phyloP scores from a whole-genome alignment of 1,139 yeast genomes.

The Kodamaea fungicola region DNA sequence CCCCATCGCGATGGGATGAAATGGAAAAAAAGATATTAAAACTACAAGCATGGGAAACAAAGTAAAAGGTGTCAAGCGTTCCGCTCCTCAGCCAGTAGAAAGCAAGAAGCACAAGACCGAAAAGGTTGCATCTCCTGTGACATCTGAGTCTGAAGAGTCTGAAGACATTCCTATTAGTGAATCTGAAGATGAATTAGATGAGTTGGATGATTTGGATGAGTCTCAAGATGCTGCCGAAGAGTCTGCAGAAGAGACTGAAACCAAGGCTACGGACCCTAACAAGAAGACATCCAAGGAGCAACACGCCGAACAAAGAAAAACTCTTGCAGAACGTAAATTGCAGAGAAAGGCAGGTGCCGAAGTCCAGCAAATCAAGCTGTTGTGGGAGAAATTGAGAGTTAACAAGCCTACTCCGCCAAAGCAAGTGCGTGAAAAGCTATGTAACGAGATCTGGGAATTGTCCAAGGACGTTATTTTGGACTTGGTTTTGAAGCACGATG shows the following conservation, averaged over 20 bases:
- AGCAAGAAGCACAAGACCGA: constrained; percentile 10
- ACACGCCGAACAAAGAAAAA: constrained; percentile 80
- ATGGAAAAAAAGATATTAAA: constrained; percentile 1
- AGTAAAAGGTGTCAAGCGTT: constrained; percentile 35
- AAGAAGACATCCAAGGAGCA: constrained; percentile 61
- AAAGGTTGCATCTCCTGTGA: constrained; percentile 10
- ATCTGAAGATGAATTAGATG: constrained; percentile 19
- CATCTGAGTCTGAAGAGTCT: constrained; percentile 18
- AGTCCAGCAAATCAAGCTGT: constrained; percentile 77
- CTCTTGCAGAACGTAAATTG: constrained; percentile 77
- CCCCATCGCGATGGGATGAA: constrained; percentile 6
- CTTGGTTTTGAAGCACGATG: constrained; percentile 91
- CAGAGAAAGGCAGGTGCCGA: constrained; percentile 82
- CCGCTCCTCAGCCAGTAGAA: constrained; percentile 17
- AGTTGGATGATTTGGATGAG: constrained; percentile 16
- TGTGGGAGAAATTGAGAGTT: constrained; percentile 92
- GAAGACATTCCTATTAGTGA: constrained; percentile 13
- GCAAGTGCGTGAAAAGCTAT: constrained; percentile 70
- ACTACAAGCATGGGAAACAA: constrained; percentile 20
- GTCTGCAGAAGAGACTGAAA: constrained; percentile 16
- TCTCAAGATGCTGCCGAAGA: constrained; percentile 17
- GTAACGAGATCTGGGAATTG: constrained; percentile 82
- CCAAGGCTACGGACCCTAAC: constrained; percentile 28
- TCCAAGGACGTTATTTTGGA: constrained; percentile 76
- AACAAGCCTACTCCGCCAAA: constrained; percentile 81